Conservation (phyloP, 345 rosid species). For the Ceriops decandra region DNA sequence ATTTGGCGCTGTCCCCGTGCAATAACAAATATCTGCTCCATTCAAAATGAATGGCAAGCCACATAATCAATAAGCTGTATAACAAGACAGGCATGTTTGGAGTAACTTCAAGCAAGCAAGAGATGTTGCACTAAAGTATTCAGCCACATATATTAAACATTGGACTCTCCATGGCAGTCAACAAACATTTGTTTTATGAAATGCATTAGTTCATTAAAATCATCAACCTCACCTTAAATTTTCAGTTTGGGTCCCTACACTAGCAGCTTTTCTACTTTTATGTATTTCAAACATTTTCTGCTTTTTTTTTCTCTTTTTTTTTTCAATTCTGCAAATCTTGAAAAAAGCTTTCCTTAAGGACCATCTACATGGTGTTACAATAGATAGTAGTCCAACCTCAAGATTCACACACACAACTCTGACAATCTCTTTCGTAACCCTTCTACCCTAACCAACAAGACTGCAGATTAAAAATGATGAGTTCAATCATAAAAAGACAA, state of each 20-base stretch:
- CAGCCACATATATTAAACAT: too few species aligned
- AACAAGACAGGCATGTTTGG: not conserved
- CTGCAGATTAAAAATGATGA: not conserved
- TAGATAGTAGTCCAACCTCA: not conserved
- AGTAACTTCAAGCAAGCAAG: not conserved
- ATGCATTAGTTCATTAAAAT: too few species aligned
- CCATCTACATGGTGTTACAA: too few species aligned
- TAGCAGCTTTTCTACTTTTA: too few species aligned
- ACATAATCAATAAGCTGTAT: slow-evolving; percentile 6
- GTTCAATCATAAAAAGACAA: not conserved
- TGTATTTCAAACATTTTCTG: too few species aligned
- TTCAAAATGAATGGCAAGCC: slow-evolving; percentile 6
- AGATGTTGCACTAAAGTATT: not conserved
- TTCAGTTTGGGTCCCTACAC: too few species aligned
- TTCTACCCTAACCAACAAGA: not conserved
- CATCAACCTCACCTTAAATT: too few species aligned
- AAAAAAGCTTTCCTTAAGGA: too few species aligned
- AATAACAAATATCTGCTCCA: slow-evolving; percentile 55
- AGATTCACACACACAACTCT: not conserved
- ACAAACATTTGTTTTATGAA: too few species aligned
- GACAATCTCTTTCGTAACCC: not conserved
- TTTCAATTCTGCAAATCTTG: too few species aligned
- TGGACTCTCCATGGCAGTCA: too few species aligned
- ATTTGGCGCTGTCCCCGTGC: slow-evolving; percentile 75
- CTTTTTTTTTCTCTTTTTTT: too few species aligned